Evolutionary conservation across 208 protist species (phyloP).

Genomic region (Phytomonas sp.): DNA sequence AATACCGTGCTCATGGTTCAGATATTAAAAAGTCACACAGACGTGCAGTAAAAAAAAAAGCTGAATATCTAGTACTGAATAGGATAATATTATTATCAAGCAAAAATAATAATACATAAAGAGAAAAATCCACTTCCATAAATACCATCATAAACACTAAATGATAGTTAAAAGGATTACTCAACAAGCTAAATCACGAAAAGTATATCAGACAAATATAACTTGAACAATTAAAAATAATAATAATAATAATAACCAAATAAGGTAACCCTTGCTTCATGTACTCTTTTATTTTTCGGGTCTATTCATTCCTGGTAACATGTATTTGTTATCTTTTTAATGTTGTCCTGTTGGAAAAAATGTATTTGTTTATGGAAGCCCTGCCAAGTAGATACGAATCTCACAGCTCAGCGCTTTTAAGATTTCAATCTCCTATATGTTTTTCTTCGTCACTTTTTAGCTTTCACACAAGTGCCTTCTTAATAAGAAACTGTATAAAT

Average conservation of each 20-base stretch:
- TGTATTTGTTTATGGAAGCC: background rate
- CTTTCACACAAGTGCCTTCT: too few relatives aligned
- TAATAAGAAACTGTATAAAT: too few relatives aligned
- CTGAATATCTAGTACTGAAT: background rate
- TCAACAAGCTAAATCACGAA: background rate
- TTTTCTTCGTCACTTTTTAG: too few relatives aligned
- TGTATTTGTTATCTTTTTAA: constrained; percentile 4
- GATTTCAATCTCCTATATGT: background rate
- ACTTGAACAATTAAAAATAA: background rate
- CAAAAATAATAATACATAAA: background rate
- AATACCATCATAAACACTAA: background rate
- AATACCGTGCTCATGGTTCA: background rate
- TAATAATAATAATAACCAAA: constrained; percentile 2
- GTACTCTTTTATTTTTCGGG: background rate
- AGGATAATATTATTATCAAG: background rate
- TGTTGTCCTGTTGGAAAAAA: background rate
- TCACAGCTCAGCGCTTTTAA: background rate
- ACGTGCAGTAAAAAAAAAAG: background rate
- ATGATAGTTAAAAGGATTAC: background rate
- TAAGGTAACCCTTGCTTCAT: background rate
- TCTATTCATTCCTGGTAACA: background rate
- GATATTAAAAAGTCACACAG: background rate
- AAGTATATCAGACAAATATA: background rate
- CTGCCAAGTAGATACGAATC: background rate
- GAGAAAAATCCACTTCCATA: background rate